Conservation (phyloP, 805 yeast genomes). For the Ogataea nakhonphanomensis region DNA sequence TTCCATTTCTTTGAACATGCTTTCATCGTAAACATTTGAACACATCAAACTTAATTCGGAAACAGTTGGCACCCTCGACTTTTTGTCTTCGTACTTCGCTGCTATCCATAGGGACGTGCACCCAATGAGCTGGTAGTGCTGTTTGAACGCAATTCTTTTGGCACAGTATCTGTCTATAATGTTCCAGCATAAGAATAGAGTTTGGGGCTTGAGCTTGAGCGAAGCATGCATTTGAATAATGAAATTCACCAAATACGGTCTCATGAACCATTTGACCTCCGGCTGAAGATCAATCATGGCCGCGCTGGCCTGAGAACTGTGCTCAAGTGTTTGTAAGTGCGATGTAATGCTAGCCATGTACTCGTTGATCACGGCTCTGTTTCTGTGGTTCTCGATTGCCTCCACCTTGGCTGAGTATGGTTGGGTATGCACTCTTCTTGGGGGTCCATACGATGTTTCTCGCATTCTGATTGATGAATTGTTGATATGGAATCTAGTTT, state of each 20-base stretch:
- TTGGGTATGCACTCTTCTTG: constrained; percentile 26
- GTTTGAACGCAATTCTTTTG: constrained; percentile 75
- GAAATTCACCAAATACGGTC: constrained; percentile 77
- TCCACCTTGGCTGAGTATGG: constrained; percentile 45
- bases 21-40: constrained; percentile 51
- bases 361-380: constrained; percentile 41
- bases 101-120: constrained; percentile 93
- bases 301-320: constrained; percentile 40
- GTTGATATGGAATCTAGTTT: not conserved
- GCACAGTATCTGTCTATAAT: constrained; percentile 91
- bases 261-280: constrained; percentile 68
- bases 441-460: constrained; percentile 33
- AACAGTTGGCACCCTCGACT: constrained; percentile 54
- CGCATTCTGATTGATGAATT: constrained; percentile 9
- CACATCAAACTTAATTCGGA: constrained; percentile 54
- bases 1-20: constrained; percentile 47
- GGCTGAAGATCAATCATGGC: constrained; percentile 80
- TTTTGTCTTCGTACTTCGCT: constrained; percentile 69
- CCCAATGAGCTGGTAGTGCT: constrained; percentile 86
- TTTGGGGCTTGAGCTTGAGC: constrained; percentile 62
- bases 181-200: constrained; percentile 63
- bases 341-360: constrained; percentile 38
- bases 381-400: constrained; percentile 43
- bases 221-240: constrained; percentile 62
- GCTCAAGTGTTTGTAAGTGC: constrained; percentile 41